Evolutionary conservation across 164 flowering plant species (phyloP).

Genomic region (Kalanchoe fedtschenkoi): DNA sequence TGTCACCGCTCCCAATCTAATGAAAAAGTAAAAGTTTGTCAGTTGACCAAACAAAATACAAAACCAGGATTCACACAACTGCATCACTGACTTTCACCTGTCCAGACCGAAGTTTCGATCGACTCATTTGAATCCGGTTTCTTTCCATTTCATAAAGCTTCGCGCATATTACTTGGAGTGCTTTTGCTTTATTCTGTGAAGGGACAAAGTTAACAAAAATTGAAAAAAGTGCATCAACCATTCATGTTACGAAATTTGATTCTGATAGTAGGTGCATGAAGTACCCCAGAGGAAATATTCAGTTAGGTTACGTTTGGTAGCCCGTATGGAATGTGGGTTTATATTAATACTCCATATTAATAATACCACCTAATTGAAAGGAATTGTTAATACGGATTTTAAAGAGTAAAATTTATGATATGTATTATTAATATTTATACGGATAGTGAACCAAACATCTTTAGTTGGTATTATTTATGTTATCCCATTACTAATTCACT

Average conservation of each 20-base stretch:
- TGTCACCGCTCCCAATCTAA: slow-evolving; percentile 97
- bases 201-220: background rate
- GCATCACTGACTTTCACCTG: slow-evolving; percentile 39
- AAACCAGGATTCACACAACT: background rate
- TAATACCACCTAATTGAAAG: too few relatives aligned
- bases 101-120: slow-evolving; percentile 77
- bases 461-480: too few relatives aligned
- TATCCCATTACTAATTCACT: too few relatives aligned
- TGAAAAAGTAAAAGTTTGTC: slow-evolving; percentile 8
- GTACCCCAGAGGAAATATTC: too few relatives aligned
- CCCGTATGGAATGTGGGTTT: too few relatives aligned
- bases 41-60: background rate
- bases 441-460: too few relatives aligned
- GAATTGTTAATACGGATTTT: too few relatives aligned
- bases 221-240: background rate
- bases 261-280: background rate
- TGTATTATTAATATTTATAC: too few relatives aligned
- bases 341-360: too few relatives aligned
- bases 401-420: too few relatives aligned
- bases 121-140: slow-evolving; percentile 39
- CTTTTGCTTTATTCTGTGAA: slow-evolving; percentile 85
- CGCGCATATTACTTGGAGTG: slow-evolving; percentile 80
- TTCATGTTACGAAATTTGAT: background rate
- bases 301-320: too few relatives aligned
- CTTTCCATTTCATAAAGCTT: slow-evolving; percentile 84